These are phyloP conservation scores for Phaeosphaeria sp. DNA, from an alignment of 2,329 filamentous ascomycete genomes.

Conservation along the genomic window DNA sequence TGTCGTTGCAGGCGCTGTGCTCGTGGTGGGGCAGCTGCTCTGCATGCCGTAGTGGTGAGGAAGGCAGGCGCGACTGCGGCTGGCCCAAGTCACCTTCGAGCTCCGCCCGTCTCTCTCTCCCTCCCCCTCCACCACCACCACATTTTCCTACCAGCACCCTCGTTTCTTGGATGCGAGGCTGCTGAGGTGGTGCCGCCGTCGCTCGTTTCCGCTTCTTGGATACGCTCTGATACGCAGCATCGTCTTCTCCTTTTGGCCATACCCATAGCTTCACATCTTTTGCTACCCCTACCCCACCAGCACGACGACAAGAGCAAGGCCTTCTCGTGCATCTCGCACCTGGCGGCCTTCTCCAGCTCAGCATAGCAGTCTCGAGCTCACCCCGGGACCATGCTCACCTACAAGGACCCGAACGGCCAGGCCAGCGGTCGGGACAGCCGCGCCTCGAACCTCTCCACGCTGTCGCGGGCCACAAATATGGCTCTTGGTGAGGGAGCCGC, in stretches of 20 bases:
- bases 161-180: slow-evolving; percentile 18
- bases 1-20: not conserved
- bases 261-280: slow-evolving; percentile 26
- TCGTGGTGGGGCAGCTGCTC: slow-evolving; percentile 3
- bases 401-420: slow-evolving; percentile 50
- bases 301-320: not conserved
- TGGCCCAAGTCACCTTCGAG: slow-evolving; percentile 6
- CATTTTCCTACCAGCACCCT: slow-evolving; percentile 22
- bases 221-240: slow-evolving; percentile 24
- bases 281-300: slow-evolving; percentile 9
- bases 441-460: slow-evolving; percentile 54
- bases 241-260: slow-evolving; percentile 25
- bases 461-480: slow-evolving; percentile 43
- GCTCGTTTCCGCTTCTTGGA: slow-evolving; percentile 27
- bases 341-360: not conserved
- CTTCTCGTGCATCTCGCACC: not conserved
- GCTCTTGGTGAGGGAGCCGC: slow-evolving; percentile 26
- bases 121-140: slow-evolving; percentile 12
- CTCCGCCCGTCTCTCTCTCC: slow-evolving; percentile 4
- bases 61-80: slow-evolving; percentile 7
- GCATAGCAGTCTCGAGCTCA: slow-evolving; percentile 2
- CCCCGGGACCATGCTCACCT: slow-evolving; percentile 51
- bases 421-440: slow-evolving; percentile 56
- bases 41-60: slow-evolving; percentile 6
- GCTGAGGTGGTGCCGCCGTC: slow-evolving; percentile 19